Evolutionary conservation across 306 rosid genomes (phyloP).

Genomic region (Cyamopsis tetragonoloba): DNA sequence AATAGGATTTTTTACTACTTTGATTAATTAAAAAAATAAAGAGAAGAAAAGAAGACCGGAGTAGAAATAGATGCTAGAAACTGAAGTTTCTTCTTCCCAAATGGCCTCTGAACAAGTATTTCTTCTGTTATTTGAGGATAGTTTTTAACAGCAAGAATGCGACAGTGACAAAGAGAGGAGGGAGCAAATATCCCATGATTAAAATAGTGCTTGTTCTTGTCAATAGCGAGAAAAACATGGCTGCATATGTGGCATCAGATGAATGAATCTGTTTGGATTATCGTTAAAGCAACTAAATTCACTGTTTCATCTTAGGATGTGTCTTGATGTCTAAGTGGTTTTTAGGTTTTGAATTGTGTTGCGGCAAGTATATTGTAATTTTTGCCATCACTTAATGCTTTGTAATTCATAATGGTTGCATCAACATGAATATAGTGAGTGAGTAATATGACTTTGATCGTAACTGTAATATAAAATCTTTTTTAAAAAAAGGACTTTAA

Average conservation of each 20-base stretch:
- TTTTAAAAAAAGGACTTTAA: too few species aligned
- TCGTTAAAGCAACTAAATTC: too few species aligned
- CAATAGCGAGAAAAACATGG: constrained; percentile 9
- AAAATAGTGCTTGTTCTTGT: constrained; percentile 5
- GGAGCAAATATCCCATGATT: constrained; percentile 24
- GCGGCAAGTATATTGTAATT: too few species aligned
- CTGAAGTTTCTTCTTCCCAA: not conserved
- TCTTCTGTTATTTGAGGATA: constrained; percentile 20
- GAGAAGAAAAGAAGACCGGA: constrained; percentile 8
- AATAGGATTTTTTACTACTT: not conserved
- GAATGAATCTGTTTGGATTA: too few species aligned
- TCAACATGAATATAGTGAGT: too few species aligned
- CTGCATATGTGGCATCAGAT: constrained; percentile 33
- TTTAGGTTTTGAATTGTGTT: too few species aligned
- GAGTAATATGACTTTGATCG: too few species aligned
- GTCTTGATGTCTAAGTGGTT: too few species aligned
- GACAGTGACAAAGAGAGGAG: constrained; percentile 29
- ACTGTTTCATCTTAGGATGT: too few species aligned
- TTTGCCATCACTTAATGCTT: too few species aligned
- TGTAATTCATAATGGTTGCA: too few species aligned
- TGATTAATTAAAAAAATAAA: not conserved
- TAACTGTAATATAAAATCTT: too few species aligned
- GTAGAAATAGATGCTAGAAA: not conserved
- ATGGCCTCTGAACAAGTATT: not conserved
- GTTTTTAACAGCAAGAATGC: constrained; percentile 25